phyloP scores from a whole-genome alignment of 1,284 basidiomycete genomes.

The Cryptococcus amylolentus region DNA sequence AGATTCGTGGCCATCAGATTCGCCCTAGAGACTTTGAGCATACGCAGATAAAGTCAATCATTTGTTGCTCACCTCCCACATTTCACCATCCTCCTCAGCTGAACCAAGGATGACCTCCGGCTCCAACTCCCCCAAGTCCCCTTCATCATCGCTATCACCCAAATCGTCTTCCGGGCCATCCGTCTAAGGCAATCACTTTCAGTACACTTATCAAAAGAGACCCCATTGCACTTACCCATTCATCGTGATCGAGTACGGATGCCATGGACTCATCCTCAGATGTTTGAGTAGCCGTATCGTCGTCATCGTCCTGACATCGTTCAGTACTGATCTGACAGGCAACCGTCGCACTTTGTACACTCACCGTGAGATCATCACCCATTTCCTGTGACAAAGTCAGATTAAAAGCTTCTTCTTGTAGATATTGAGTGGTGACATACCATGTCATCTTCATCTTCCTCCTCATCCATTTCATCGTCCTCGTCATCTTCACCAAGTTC shows the following conservation, averaged over 20 bases:
- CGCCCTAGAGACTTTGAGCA: conserved; percentile 12
- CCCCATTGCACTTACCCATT: conserved; percentile 9
- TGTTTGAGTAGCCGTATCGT: conserved; percentile 30
- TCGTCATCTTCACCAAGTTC: conserved; percentile 57
- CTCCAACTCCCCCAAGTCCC: conserved; percentile 41
- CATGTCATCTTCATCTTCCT: conserved; percentile 65
- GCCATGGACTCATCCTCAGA: conserved; percentile 19
- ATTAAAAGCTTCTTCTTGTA: background rate
- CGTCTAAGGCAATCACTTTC: background rate
- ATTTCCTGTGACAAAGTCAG: conserved; percentile 5
- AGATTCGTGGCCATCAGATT: conserved; percentile 26
- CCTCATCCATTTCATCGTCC: conserved; percentile 71
- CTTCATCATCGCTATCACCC: conserved; percentile 44
- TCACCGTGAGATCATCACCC: conserved; percentile 16
- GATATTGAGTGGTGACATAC: conserved; percentile 10
- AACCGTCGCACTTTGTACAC: background rate
- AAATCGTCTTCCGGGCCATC: conserved; percentile 40
- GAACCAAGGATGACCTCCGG: conserved; percentile 25
- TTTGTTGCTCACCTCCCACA: conserved; percentile 29
- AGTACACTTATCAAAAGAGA: too few relatives aligned
- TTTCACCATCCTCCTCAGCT: conserved; percentile 30
- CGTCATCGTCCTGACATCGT: conserved; percentile 21
- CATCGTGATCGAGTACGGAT: conserved; percentile 13
- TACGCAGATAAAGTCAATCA: background rate
- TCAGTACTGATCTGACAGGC: background rate